Percentiles rank a stretch among this genome's conserved stretches.
Evolutionary conservation across 2,329 filamentous ascomycete species (phyloP).

Genomic region (Coniochaeta sp.): DNA sequence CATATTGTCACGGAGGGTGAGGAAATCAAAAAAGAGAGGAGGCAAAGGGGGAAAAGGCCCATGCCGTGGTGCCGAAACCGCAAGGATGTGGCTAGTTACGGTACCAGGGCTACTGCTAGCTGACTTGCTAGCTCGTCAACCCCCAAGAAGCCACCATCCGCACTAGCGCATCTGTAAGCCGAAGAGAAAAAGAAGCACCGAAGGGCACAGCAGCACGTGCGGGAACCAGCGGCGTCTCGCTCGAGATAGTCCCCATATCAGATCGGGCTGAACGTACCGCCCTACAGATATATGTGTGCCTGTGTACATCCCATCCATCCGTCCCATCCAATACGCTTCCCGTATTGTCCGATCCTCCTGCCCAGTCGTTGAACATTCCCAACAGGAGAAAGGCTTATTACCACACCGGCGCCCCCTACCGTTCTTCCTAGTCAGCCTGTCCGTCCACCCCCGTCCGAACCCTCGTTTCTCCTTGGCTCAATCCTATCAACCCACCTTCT

Average conservation of each 20-base stretch:
- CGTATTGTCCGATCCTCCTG: neutral
- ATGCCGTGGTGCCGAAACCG: constrained; percentile 3
- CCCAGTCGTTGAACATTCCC: neutral
- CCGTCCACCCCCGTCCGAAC: neutral
- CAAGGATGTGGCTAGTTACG: neutral
- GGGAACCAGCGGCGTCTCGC: neutral
- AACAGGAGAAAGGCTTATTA: neutral
- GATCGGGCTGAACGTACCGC: neutral
- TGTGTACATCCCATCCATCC: neutral
- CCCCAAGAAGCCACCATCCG: neutral
- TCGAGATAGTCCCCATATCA: neutral
- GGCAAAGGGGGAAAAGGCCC: neutral
- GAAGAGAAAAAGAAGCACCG: constrained; percentile 3
- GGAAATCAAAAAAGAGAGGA: too few species aligned
- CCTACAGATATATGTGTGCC: neutral
- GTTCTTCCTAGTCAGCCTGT: neutral
- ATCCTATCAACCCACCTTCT: neutral
- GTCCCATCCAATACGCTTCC: neutral
- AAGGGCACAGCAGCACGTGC: constrained; percentile 1
- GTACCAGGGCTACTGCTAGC: too few species aligned
- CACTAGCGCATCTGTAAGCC: neutral
- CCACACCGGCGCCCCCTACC: neutral
- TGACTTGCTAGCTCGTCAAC: neutral
- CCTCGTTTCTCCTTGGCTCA: neutral
- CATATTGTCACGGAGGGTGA: neutral